A percentile compares a stretch with the other conserved stretches of the same genome.
phyloP scores from a whole-genome alignment of 2,329 filamentous ascomycete genomes.

The Aspergillus sp. region DNA sequence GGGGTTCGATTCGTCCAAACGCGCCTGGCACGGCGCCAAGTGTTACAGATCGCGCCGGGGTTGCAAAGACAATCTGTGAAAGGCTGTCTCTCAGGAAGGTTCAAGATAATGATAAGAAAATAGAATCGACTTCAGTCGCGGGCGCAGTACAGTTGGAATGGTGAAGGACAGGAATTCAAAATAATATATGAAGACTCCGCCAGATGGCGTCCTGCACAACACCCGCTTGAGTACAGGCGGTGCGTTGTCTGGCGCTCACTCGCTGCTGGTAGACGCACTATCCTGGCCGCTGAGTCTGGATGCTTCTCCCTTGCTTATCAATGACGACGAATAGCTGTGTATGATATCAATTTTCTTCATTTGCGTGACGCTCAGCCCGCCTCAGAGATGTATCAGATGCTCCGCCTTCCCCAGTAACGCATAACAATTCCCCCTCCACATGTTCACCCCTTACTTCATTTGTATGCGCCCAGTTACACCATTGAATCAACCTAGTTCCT shows the following conservation, averaged over 20 bases:
- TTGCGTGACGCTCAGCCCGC: not conserved
- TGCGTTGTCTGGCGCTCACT: constrained; percentile 28
- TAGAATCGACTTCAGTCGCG: not conserved
- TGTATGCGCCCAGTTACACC: not conserved
- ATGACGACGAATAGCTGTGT: not conserved
- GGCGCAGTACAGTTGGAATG: not conserved
- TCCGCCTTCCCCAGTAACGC: not conserved
- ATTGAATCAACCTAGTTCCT: not conserved
- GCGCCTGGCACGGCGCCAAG: constrained; percentile 23
- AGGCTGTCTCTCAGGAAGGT: no score
- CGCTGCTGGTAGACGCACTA: constrained; percentile 17
- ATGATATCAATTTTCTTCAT: not conserved
- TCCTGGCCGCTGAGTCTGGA: constrained; percentile 6
- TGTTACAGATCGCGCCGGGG: constrained; percentile 22
- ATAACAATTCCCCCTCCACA: not conserved
- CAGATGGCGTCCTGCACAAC: not conserved
- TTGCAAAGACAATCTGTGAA: not conserved
- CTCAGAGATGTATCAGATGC: constrained; percentile 7
- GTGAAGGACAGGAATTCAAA: not conserved
- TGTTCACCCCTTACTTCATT: not conserved
- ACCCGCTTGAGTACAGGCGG: constrained; percentile 6
- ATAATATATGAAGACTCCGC: not conserved
- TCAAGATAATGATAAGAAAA: not conserved
- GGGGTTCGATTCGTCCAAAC: constrained; percentile 17
- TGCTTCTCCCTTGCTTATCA: not conserved